Base-by-base conservation (phyloP, 2,329 filamentous ascomycete species). In the Aureobasidium sp. region DNA sequence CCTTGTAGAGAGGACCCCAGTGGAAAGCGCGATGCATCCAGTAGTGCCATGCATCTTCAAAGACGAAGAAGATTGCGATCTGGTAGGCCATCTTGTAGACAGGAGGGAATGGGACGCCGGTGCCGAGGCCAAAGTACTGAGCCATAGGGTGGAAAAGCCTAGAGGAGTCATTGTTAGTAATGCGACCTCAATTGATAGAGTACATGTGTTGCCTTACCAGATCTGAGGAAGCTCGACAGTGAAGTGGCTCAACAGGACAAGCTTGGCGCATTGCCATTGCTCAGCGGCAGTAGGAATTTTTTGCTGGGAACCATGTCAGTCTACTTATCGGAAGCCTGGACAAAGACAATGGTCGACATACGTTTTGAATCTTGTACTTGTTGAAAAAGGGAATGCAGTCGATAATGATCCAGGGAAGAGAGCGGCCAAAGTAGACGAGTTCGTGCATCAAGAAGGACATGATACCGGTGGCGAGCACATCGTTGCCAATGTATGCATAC, bases 21-120 rank as follows among this genome's bases (percentile, higher is more conserved):
- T 99, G 94, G 78, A 99, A 86, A 47, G 84, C 85, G 69, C 94
- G 91, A 79, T 99, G 94, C 68, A 86, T 86, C 87, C 92, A 97
- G 83, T 99, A 99, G 78, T 99, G 94, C 94, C 94, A 99, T 68
- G 93, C 81, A 77, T 99, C 94, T 77, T 99, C 94, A 71, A 97
- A 78, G 63, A 97, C 84, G 78, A 99, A 99, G 83, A 97, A 95
- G 73, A 97, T 82, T 64, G 87, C 84, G 68, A 99, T 93, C 71
- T 99, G 94, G 74, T 89, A 86, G 67, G 88, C 88, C 82, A 99
- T 97, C 71, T 87, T 97, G 78, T 83, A 88, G 68, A 87, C 70
- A 14, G 88, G 81, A 37, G 94, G 94, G 81, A 99, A 99, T 11
- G 93, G 94, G 53, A 96, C 90, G 65, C 86, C 85, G 67, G 90